Base-by-base conservation (phyloP, 495 filamentous ascomycete genomes). In the Penicillium alfredii region DNA sequence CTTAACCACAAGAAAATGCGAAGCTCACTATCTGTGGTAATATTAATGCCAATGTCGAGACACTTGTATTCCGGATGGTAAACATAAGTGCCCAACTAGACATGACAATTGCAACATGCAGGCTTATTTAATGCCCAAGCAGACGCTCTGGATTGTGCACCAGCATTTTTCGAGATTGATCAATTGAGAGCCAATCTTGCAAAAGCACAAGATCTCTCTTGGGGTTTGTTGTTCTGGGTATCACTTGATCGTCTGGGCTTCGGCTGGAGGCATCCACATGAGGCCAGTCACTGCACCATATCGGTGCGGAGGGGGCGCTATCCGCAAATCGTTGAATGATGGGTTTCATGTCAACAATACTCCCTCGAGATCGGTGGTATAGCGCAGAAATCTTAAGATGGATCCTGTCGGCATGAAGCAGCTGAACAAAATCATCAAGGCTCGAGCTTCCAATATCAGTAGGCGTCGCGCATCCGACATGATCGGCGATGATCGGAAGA, bases 261-360 rank as follows among this genome's bases (percentile, higher is more conserved):
- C 15, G 19, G 19, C 25, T 36, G 14, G 18, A 31, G 27, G 33
- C 35, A 29, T 52, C 40, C 10, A 45, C 44, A 42, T 52, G 49
- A 19, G 49, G 49, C 49, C 49, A 52, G 20, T 52, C 49, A 29
- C 49, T 52, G 9, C 49, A 44, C 49, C 49, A 52, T 12, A 52
- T 35, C 9, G 47, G 8, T 14, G 42, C 27, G 17, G 13, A 15
- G 2, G 42, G 29, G 0, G 40, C 40, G 32, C 7, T 33, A 4
- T 41, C 20, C 4, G 44, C 49, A 34, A 44, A 31, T 1, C 9
- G 14, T 33, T 34, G 34, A 20, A 52, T 35, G 12, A 52, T 45
- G 1, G 31, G 24, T 26, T 38, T 31, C 49, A 52, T 47, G 1
- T 37, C 18, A 14, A 11, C n/a, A 11, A 52, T 35, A 11, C 33